Conservation (phyloP, 441 rosid genomes). For the Isatis lusitanica region DNA sequence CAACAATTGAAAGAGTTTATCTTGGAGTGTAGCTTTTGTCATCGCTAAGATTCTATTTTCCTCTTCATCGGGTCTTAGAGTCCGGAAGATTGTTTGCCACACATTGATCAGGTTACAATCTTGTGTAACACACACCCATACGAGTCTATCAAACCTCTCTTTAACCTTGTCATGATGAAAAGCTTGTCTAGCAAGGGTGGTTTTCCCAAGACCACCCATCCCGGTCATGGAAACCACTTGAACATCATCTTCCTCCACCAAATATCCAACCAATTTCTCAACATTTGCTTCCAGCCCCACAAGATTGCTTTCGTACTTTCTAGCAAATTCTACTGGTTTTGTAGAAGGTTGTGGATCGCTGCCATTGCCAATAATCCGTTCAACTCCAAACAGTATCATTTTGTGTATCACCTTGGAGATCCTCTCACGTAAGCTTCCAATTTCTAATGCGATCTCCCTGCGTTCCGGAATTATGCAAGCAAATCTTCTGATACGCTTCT, state of each 20-base stretch:
- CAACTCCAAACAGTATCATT: background rate
- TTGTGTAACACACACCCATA: constrained; percentile 37
- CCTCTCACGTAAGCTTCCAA: background rate
- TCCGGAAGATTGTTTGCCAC: constrained; percentile 18
- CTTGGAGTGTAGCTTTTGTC: constrained; percentile 8
- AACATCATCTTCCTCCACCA: background rate
- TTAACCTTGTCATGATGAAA: constrained; percentile 19
- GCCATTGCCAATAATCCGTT: background rate
- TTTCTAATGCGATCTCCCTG: background rate
- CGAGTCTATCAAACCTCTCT: constrained; percentile 14
- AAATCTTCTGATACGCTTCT: background rate
- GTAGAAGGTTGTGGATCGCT: background rate
- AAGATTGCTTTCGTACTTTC: constrained; percentile 10
- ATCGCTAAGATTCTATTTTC: background rate
- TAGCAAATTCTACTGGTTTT: constrained; percentile 4
- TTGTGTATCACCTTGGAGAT: background rate
- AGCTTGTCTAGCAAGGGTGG: constrained; percentile 33
- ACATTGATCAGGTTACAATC: background rate
- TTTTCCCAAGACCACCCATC: constrained; percentile 38
- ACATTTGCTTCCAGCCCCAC: constrained; percentile 30
- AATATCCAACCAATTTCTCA: constrained; percentile 4
- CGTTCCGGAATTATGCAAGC: background rate
- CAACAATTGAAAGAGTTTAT: background rate
- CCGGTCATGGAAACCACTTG: constrained; percentile 29
- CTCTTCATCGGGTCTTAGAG: background rate